Percentiles rank a stretch among this genome's conserved stretches.
phyloP scores from a whole-genome alignment of 768 basidiomycete species.

The Leccinum boreale region DNA sequence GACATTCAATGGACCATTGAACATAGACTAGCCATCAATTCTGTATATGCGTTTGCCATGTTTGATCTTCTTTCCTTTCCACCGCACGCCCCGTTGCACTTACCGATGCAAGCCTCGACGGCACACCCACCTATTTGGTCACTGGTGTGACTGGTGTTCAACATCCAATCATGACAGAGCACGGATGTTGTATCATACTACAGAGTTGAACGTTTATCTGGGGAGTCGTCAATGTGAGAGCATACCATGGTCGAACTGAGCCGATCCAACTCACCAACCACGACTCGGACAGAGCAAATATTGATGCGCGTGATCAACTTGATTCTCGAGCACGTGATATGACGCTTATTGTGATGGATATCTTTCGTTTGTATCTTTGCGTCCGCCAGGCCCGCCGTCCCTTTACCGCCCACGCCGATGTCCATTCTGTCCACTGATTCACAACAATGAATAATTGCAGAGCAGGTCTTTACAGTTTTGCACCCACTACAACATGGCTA shows the following conservation, averaged over 20 bases:
- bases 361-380: not conserved
- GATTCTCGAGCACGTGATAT: slow-evolving; percentile 25
- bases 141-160: not conserved
- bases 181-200: not conserved
- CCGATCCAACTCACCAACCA: not conserved
- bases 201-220: not conserved
- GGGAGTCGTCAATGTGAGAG: not conserved
- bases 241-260: not conserved
- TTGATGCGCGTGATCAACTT: not conserved
- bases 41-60: slow-evolving; percentile 17
- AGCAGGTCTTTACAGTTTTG: slow-evolving; percentile 27
- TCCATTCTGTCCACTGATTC: slow-evolving; percentile 1
- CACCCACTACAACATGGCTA: slow-evolving; percentile 20
- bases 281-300: not conserved
- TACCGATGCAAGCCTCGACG: not conserved
- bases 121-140: not conserved
- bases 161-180: not conserved
- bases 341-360: slow-evolving; percentile 2
- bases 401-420: slow-evolving; percentile 3
- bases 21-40: slow-evolving; percentile 23
- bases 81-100: slow-evolving; percentile 2
- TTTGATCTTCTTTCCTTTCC: slow-evolving; percentile 4
- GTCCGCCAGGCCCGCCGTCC: not conserved
- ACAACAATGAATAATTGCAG: slow-evolving; percentile 23
- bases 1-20: slow-evolving; percentile 7